Conservation (phyloP, 768 basidiomycete species). For the Fomitopsis serialis region DNA sequence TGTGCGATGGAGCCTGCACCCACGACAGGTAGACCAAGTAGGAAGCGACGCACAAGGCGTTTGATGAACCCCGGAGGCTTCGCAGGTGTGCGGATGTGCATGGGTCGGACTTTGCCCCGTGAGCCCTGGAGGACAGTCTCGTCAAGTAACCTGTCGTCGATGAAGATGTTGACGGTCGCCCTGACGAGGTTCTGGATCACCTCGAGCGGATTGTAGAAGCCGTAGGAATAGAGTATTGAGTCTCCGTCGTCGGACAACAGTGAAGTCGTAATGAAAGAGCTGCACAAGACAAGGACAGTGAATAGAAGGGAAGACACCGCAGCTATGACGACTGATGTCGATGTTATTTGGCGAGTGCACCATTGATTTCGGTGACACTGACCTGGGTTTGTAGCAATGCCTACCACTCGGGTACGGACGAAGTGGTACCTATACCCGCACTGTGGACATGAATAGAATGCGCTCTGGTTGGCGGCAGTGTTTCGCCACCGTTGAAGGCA, state of each 20-base stretch:
- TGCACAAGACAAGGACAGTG: constrained; percentile 56
- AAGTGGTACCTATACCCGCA: constrained; percentile 77
- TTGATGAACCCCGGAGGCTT: constrained; percentile 43
- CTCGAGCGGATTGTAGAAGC: constrained; percentile 44
- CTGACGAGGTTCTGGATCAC: constrained; percentile 57
- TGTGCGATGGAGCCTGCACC: constrained; percentile 74
- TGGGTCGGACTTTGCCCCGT: neutral
- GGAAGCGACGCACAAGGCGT: constrained; percentile 61
- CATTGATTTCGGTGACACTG: constrained; percentile 14
- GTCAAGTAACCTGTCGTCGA: constrained; percentile 45
- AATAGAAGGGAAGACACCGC: constrained; percentile 56
- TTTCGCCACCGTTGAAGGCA: constrained; percentile 76
- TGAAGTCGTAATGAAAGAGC: constrained; percentile 68
- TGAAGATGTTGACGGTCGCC: constrained; percentile 56
- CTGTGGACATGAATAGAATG: constrained; percentile 78
- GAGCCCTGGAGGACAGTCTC: constrained; percentile 15
- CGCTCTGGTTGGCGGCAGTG: constrained; percentile 50
- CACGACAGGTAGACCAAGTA: constrained; percentile 73
- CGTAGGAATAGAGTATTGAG: constrained; percentile 26
- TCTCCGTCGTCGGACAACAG: constrained; percentile 55
- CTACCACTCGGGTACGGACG: constrained; percentile 61
- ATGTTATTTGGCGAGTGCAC: constrained; percentile 6
- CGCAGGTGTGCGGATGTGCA: constrained; percentile 11
- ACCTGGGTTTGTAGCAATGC: constrained; percentile 77
- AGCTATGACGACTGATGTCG: constrained; percentile 54